These are phyloP conservation scores for Suillus clintonianus DNA, from an alignment of 768 basidiomycete species.

Conservation along the genomic window DNA sequence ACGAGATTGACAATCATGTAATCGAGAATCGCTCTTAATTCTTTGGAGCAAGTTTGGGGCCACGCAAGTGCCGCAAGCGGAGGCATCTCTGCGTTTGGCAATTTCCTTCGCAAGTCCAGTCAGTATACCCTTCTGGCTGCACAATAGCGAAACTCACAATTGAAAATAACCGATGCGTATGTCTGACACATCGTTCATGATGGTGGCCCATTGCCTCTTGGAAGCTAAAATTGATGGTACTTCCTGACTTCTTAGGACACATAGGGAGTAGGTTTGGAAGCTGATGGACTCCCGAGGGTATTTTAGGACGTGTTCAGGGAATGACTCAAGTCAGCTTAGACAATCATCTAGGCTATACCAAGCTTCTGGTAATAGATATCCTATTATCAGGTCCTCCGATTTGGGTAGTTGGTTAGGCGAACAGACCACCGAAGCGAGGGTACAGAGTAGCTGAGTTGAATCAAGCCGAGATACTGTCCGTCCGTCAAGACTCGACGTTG, in stretches of 20 bases:
- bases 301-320: slow-evolving; percentile 2
- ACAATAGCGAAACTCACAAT: slow-evolving; percentile 13
- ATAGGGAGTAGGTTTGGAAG: slow-evolving; percentile 25
- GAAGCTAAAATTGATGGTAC: slow-evolving; percentile 27
- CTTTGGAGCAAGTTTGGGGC: slow-evolving; percentile 21
- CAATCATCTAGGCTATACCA: neutral
- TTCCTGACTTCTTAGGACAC: slow-evolving; percentile 29
- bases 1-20: slow-evolving; percentile 28
- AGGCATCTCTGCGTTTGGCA: slow-evolving; percentile 25
- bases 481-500: neutral
- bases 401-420: neutral
- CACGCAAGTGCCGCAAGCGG: slow-evolving; percentile 25
- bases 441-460: neutral
- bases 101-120: slow-evolving; percentile 19
- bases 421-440: neutral
- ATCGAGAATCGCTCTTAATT: slow-evolving; percentile 24
- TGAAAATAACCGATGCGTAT: slow-evolving; percentile 23
- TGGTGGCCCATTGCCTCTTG: slow-evolving; percentile 18
- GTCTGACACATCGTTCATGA: slow-evolving; percentile 24
- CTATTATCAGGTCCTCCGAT: neutral
- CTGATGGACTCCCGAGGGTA: slow-evolving; percentile 21
- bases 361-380: neutral
- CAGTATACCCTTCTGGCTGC: neutral
- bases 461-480: neutral
- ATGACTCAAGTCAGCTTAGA: too few relatives aligned